A percentile compares a stretch with the other conserved stretches of the same genome.
Conservation (phyloP, 495 filamentous ascomycete species). For the Astrothelium macrocarpum region DNA sequence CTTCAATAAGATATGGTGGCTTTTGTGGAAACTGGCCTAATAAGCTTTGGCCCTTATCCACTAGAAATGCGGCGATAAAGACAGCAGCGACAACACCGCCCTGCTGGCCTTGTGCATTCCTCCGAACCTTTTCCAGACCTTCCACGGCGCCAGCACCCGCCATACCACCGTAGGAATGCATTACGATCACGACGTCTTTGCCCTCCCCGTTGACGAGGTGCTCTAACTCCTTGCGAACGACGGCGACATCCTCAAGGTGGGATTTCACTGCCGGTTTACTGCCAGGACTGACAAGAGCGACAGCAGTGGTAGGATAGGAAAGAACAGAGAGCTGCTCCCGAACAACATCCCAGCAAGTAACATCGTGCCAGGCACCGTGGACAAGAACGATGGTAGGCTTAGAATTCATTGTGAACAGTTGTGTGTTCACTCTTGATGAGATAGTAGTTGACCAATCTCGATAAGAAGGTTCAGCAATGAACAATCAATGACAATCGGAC, state of each 20-base stretch:
- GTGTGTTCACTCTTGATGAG: background rate
- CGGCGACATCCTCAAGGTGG: background rate
- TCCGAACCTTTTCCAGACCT: background rate
- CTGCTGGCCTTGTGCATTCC: background rate
- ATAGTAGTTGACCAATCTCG: background rate
- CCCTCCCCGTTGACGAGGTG: background rate
- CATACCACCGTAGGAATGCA: conserved; percentile 9
- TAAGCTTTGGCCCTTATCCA: conserved; percentile 7
- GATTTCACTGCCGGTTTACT: background rate
- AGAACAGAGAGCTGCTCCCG: background rate
- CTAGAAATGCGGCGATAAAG: conserved; percentile 4
- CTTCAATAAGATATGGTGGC: background rate
- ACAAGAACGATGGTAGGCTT: conserved; percentile 2
- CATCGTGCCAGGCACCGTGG: background rate
- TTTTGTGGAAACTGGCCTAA: background rate
- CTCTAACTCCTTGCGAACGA: background rate
- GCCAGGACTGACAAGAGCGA: conserved; percentile 3
- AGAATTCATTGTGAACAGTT: background rate
- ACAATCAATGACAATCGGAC: background rate
- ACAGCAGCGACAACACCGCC: background rate
- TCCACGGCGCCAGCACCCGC: background rate
- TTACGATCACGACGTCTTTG: conserved; percentile 9
- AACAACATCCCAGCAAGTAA: background rate
- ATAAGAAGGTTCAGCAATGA: background rate
- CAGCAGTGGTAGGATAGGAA: background rate